These are phyloP conservation scores for Amorphotheca resinae DNA, from an alignment of 495 filamentous ascomycete genomes.

Conservation along the genomic window DNA sequence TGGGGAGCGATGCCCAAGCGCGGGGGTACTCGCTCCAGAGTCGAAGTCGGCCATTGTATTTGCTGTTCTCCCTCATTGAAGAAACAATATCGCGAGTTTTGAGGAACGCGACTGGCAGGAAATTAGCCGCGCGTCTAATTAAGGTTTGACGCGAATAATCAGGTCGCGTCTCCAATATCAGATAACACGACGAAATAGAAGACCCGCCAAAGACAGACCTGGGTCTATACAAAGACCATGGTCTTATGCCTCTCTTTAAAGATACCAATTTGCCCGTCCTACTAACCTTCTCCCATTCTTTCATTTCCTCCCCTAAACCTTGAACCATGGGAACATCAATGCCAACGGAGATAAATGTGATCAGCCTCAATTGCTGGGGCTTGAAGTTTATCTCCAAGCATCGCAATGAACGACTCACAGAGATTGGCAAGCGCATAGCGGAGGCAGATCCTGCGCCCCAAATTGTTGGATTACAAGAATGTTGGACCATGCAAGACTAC, in stretches of 20 bases:
- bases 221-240: not conserved
- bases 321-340: slow-evolving; percentile 16
- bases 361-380: slow-evolving; percentile 94
- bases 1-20: slow-evolving; percentile 4
- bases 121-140: slow-evolving; percentile 9
- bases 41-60: slow-evolving; percentile 27
- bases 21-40: slow-evolving; percentile 17
- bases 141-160: slow-evolving; percentile 2
- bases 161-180: not conserved
- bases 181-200: not conserved
- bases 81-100: slow-evolving; percentile 1
- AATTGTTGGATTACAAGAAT: slow-evolving; percentile 91
- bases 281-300: no score
- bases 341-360: slow-evolving; percentile 51
- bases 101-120: not conserved
- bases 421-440: slow-evolving; percentile 71
- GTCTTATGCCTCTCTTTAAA: not conserved
- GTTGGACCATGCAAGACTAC: slow-evolving; percentile 90
- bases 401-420: slow-evolving; percentile 64
- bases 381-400: slow-evolving; percentile 76
- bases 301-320: no score
- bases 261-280: not conserved
- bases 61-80: not conserved
- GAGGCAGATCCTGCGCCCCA: slow-evolving; percentile 54
- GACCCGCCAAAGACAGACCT: not conserved